Evolutionary conservation across 2,329 filamentous ascomycete species (phyloP).

Genomic region (Seiridium unicorne): DNA sequence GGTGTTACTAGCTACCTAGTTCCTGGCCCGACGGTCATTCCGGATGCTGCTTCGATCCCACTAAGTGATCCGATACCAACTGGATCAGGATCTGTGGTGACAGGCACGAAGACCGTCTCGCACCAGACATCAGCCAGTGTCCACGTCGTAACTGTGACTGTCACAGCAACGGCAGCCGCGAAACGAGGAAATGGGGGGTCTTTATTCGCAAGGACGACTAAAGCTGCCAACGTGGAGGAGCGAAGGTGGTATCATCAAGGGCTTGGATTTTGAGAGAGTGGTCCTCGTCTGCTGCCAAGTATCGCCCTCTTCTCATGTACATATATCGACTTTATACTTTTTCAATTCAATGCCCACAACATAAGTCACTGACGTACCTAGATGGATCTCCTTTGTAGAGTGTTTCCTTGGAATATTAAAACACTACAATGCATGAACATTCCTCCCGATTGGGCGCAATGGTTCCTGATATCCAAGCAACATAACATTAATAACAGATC

Average conservation of each 20-base stretch:
- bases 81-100: conserved; percentile 3
- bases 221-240: background rate
- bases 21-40: conserved; percentile 10
- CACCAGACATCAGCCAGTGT: background rate
- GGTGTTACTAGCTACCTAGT: conserved; percentile 9
- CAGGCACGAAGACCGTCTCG: background rate
- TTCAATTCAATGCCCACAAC: background rate
- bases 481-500: too few species aligned
- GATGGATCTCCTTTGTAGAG: too few species aligned
- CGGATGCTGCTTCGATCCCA: conserved; percentile 7
- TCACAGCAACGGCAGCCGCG: background rate
- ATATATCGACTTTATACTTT: background rate
- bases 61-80: conserved; percentile 8
- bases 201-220: background rate
- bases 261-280: background rate
- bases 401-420: too few species aligned
- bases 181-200: background rate
- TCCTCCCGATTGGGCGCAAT: too few species aligned
- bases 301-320: background rate
- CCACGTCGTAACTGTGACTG: background rate
- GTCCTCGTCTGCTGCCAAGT: background rate
- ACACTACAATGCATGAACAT: too few species aligned
- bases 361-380: too few species aligned
- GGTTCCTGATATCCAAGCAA: too few species aligned
- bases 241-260: conserved; percentile 7